Evolutionary conservation across 2,329 filamentous ascomycete species (phyloP).

Genomic region (Diplocarpon mali): DNA sequence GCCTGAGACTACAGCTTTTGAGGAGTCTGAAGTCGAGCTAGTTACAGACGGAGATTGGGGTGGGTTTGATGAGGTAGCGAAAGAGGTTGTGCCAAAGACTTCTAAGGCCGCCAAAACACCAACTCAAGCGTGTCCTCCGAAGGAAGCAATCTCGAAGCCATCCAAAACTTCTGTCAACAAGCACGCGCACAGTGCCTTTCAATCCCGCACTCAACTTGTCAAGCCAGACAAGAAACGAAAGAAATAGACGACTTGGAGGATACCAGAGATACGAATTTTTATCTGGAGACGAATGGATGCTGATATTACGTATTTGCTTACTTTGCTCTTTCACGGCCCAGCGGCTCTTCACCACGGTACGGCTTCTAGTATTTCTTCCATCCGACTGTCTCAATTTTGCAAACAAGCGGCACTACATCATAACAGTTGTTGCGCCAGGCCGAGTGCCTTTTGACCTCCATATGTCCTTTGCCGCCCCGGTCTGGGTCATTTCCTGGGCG

Average conservation of each 20-base stretch:
- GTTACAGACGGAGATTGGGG: slow-evolving; percentile 27
- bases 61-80: slow-evolving; percentile 32
- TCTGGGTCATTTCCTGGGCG: too few species aligned
- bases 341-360: too few species aligned
- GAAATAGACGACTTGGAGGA: slow-evolving; percentile 1
- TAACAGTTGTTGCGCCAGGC: too few species aligned
- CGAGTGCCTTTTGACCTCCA: too few species aligned
- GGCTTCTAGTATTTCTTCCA: too few species aligned
- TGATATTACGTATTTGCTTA: too few species aligned
- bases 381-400: too few species aligned
- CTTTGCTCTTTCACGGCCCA: too few species aligned
- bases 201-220: slow-evolving; percentile 11
- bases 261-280: not conserved
- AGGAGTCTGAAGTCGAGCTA: slow-evolving; percentile 15
- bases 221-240: slow-evolving; percentile 15
- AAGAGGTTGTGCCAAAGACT: not conserved
- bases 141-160: not conserved
- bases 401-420: too few species aligned
- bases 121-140: not conserved
- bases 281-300: not conserved
- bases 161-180: slow-evolving; percentile 1
- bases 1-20: slow-evolving; percentile 7
- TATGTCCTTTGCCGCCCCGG: too few species aligned
- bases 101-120: not conserved
- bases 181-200: slow-evolving; percentile 1